phyloP scores from a whole-genome alignment of 116 monocot species.

The Papilionanthe hybrid region DNA sequence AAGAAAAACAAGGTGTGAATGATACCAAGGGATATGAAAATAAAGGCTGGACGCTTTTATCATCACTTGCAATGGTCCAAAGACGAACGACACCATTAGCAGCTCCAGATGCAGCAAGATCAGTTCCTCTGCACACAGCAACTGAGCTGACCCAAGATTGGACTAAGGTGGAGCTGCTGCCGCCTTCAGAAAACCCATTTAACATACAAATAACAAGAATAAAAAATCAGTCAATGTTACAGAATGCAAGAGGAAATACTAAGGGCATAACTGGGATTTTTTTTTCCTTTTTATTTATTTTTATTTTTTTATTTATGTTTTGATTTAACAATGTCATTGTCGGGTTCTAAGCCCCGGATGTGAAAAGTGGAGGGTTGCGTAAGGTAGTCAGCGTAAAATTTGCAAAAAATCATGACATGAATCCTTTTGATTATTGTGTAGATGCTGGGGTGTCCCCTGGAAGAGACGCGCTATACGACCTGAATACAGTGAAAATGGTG shows the following conservation, averaged over 20 bases:
- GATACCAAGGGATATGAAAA: constrained; percentile 68
- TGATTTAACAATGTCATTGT: too few relatives aligned
- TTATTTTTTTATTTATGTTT: too few relatives aligned
- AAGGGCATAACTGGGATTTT: too few relatives aligned
- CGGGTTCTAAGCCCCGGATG: too few relatives aligned
- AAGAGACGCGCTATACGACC: too few relatives aligned
- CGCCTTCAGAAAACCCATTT: constrained; percentile 24
- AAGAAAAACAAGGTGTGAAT: neutral
- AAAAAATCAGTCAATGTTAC: neutral
- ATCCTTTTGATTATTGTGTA: too few relatives aligned
- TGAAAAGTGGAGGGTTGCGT: too few relatives aligned
- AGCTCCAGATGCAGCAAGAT: constrained; percentile 96
- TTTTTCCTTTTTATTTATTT: too few relatives aligned
- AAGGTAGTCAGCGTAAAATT: too few relatives aligned
- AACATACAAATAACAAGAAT: constrained; percentile 3
- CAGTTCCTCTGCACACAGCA: constrained; percentile 83
- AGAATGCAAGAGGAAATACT: neutral
- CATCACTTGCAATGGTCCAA: constrained; percentile 65
- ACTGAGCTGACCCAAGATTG: constrained; percentile 90
- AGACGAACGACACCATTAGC: constrained; percentile 77
- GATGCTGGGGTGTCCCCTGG: too few relatives aligned
- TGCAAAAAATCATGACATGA: too few relatives aligned
- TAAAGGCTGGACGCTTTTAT: constrained; percentile 58
- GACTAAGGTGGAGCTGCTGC: constrained; percentile 27
- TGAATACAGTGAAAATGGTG: too few relatives aligned